A percentile compares a stretch with the other conserved stretches of the same genome.
Evolutionary conservation across 2,329 filamentous ascomycete species (phyloP).

Genomic region (Alternaria ethzedia): DNA sequence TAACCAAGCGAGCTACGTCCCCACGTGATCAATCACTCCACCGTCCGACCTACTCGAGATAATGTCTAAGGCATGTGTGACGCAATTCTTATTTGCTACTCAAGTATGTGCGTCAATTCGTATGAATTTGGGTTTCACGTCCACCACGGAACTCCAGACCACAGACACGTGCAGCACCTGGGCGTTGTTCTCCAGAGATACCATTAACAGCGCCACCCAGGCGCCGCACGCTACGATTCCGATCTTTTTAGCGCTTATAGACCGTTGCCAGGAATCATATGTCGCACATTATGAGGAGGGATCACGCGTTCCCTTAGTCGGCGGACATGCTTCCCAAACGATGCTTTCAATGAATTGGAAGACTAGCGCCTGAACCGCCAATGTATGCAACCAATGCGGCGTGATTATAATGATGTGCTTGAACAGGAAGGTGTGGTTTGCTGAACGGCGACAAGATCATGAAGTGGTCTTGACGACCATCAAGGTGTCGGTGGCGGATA

Average conservation of each 20-base stretch:
- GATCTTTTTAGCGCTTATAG: not conserved
- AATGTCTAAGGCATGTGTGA: not conserved
- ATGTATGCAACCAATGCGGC: not conserved
- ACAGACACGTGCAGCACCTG: not conserved
- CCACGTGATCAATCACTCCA: not conserved
- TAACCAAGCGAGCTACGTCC: slow-evolving; percentile 31
- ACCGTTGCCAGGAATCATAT: slow-evolving; percentile 1
- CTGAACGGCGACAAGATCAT: not conserved
- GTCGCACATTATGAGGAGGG: not conserved
- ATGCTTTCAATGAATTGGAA: slow-evolving; percentile 21
- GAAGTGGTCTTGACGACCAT: not conserved
- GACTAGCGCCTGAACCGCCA: slow-evolving; percentile 11
- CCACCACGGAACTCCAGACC: no score
- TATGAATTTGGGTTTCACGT: not conserved
- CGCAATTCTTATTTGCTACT: not conserved
- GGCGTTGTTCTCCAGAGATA: not conserved
- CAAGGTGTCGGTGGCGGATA: slow-evolving; percentile 9
- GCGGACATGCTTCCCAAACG: slow-evolving; percentile 18
- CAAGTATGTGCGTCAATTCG: not conserved
- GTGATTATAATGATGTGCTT: slow-evolving; percentile 3
- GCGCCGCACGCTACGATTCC: not conserved
- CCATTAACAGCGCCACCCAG: not conserved
- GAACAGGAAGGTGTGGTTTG: slow-evolving; percentile 15
- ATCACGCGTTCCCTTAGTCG: slow-evolving; percentile 9
- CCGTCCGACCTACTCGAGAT: not conserved